Evolutionary conservation across 768 basidiomycete species (phyloP), one percentile per base, ranked within the genome.

Genomic region (Wakefieldia striispora): DNA sequence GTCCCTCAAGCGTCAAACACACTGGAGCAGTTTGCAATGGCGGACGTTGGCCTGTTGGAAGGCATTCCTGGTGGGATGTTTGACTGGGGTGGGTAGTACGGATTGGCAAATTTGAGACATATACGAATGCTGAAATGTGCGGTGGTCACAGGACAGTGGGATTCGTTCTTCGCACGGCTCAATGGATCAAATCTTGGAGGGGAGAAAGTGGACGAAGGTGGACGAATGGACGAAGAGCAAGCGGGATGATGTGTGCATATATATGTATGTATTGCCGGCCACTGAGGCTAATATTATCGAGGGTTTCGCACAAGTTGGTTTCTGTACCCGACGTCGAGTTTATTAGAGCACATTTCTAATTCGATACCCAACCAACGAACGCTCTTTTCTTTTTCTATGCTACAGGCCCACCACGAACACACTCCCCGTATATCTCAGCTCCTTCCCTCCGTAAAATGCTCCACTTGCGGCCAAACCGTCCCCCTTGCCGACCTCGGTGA

Each of bases 11-110:
- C 77, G 36, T 74, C 71, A 14, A 75, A 73, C 50, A 75, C 76
- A 19, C 65, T 88, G 54, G 80, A 83, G 45, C 83, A 86, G 49
- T 78, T 81, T 59, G 81, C 83, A 27, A 74, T 82, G 72, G 78
- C 80, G 17, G 86, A 89, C 62, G 79, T 70, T 51, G 84, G 80
- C 16, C 78, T 87, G 47, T 70, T 92, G 65, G 87, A 90, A 52
- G 88, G 88, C 1, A 81, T 92, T 45, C 90, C 90, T 37, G 84
- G 83, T 4, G 78, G 80, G 17, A 91, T 92, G 88, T 92, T 90
- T 68, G 88, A 91, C 66, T 92, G 88, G 87, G 81, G 88, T 89
- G 59, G 56, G 77, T 74, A 47, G 26, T 26, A 9, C 13, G 1
- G 57, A 75, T 72, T 49, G 20, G 37, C 44, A 52, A 37, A 44